Percentiles rank a stretch among this genome's conserved stretches.
Evolutionary conservation across 345 rosid genomes (phyloP).

Genomic region (Cardamine resedifolia): DNA sequence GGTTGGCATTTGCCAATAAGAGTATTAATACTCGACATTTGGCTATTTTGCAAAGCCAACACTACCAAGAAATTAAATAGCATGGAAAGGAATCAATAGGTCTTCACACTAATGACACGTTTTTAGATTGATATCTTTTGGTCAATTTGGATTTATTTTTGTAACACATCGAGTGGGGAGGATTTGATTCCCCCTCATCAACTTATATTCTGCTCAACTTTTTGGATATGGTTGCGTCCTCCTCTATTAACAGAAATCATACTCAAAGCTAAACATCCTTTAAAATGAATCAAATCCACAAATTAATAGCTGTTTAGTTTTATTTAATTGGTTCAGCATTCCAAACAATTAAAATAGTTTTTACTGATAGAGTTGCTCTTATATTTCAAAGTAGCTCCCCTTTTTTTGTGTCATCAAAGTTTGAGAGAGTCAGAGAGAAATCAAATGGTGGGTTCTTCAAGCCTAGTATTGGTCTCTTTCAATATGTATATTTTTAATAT

Average conservation of each 20-base stretch:
- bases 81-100: not conserved
- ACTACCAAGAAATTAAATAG: slow-evolving; percentile 1
- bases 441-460: slow-evolving; percentile 52
- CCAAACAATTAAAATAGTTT: too few species aligned
- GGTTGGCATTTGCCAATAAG: slow-evolving; percentile 9
- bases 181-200: slow-evolving; percentile 16
- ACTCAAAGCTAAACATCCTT: not conserved
- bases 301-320: too few species aligned
- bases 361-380: too few species aligned
- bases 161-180: not conserved
- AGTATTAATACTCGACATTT: slow-evolving; percentile 26
- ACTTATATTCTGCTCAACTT: not conserved
- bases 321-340: too few species aligned
- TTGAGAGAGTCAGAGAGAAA: slow-evolving; percentile 4
- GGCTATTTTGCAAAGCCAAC: slow-evolving; percentile 19
- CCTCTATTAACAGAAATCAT: not conserved
- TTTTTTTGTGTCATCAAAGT: not conserved
- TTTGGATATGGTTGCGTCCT: slow-evolving; percentile 20
- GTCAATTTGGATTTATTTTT: not conserved
- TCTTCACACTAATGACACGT: slow-evolving; percentile 15
- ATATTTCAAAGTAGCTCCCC: slow-evolving; percentile 5
- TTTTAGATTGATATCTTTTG: slow-evolving; percentile 11
- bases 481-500: not conserved
- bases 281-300: not conserved
- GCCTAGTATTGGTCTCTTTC: not conserved